phyloP scores from a whole-genome alignment of 2,329 filamentous ascomycete species.

The Diaporthe sp. region DNA sequence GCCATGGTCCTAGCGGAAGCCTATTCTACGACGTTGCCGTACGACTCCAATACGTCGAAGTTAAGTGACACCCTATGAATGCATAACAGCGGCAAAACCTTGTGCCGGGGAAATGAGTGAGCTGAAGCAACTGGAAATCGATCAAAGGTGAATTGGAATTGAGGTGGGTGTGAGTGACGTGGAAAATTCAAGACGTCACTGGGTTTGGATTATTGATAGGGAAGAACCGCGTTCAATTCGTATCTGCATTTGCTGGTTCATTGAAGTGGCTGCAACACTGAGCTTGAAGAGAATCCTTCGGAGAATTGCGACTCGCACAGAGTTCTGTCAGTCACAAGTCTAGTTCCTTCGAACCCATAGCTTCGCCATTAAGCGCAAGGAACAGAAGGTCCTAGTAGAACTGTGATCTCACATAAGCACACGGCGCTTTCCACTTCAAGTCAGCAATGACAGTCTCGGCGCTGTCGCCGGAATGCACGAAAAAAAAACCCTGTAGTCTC shows the following conservation, averaged over 20 bases:
- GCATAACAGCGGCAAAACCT: background rate
- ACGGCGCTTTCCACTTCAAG: background rate
- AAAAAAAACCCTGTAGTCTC: background rate
- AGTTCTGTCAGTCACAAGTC: too few species aligned
- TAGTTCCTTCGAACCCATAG: background rate
- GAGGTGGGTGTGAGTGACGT: too few species aligned
- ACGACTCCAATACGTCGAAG: background rate
- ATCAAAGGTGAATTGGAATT: background rate
- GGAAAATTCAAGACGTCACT: too few species aligned
- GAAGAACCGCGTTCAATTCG: background rate
- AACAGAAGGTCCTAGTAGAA: background rate
- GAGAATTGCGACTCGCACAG: too few species aligned
- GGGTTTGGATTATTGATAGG: background rate
- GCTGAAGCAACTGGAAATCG: background rate
- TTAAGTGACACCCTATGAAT: background rate
- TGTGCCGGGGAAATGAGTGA: background rate
- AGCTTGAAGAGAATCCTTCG: too few species aligned
- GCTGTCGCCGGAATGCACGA: background rate
- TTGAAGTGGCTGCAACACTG: too few species aligned
- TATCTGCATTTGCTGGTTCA: too few species aligned
- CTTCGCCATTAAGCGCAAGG: background rate
- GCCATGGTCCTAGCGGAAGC: background rate
- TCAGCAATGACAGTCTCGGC: background rate
- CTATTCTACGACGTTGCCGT: background rate
- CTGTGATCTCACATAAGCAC: slow-evolving; percentile 13